phyloP scores from a whole-genome alignment of 2,329 filamentous ascomycete species.

The Paramyrothecium sp. region DNA sequence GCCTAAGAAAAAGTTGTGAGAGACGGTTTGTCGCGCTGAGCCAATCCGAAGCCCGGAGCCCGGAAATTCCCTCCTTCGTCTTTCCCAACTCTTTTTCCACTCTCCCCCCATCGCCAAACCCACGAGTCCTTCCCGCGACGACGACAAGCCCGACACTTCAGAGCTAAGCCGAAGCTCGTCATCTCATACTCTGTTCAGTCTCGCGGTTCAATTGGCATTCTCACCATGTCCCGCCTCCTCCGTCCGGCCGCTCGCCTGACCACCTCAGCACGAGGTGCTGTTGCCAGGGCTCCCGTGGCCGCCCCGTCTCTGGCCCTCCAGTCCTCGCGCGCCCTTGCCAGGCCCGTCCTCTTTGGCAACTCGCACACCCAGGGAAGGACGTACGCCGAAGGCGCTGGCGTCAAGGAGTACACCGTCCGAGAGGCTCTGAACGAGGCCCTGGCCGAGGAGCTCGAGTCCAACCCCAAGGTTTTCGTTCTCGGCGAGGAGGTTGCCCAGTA shows the following conservation, averaged over 20 bases:
- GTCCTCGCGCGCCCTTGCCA: conserved; percentile 33
- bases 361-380: conserved; percentile 46
- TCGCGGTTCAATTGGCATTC: conserved; percentile 2
- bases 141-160: neutral
- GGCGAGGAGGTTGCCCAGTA: conserved; percentile 99
- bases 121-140: neutral
- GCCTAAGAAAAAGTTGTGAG: conserved; percentile 11
- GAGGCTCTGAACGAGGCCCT: conserved; percentile 98
- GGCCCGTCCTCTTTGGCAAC: conserved; percentile 36
- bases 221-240: conserved; percentile 50
- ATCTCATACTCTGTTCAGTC: neutral
- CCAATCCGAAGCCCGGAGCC: conserved; percentile 1
- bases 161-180: conserved; percentile 4
- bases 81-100: conserved; percentile 5
- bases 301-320: conserved; percentile 32
- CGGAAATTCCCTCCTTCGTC: conserved; percentile 13
- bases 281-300: conserved; percentile 27
- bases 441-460: conserved; percentile 92
- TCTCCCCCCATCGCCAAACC: conserved; percentile 1
- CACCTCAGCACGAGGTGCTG: conserved; percentile 37
- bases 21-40: conserved; percentile 4
- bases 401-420: conserved; percentile 94
- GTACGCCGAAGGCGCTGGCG: conserved; percentile 57
- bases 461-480: conserved; percentile 92
- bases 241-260: conserved; percentile 50